Conservation (phyloP, 2,329 filamentous ascomycete species). For the Camillea tinctor region DNA sequence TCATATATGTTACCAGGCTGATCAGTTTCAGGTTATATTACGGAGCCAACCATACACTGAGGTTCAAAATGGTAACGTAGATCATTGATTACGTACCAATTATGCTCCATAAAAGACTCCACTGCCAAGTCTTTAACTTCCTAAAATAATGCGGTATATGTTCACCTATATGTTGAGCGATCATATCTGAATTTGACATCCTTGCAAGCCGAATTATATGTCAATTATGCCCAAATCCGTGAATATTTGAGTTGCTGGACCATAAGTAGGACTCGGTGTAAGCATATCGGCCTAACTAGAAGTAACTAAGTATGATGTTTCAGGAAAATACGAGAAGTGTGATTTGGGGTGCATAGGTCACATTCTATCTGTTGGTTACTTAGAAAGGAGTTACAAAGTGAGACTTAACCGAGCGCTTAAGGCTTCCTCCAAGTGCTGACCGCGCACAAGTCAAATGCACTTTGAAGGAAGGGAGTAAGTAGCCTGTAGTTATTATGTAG, state of each 20-base stretch:
- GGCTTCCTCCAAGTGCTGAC: neutral
- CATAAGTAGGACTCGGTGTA: neutral
- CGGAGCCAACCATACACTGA: no score
- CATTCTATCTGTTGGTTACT: neutral
- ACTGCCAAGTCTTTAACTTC: no score
- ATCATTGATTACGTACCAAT: no score
- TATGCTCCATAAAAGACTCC: no score
- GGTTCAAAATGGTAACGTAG: no score
- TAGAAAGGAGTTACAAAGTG: neutral
- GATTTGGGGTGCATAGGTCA: neutral
- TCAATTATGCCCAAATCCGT: neutral
- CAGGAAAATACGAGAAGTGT: neutral
- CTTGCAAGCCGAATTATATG: neutral
- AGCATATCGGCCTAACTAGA: neutral
- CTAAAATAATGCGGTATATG: no score
- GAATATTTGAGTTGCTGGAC: neutral
- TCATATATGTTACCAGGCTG: no score
- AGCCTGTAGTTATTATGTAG: neutral
- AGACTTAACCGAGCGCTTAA: neutral
- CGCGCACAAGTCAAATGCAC: neutral
- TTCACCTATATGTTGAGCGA: neutral
- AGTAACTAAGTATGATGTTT: neutral
- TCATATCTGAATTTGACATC: neutral
- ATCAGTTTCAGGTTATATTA: no score
- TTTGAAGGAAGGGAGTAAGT: neutral